A percentile compares a stretch with the other conserved stretches of the same genome.
phyloP scores from a whole-genome alignment of 345 rosid genomes.

The Eutrema yunnanense region DNA sequence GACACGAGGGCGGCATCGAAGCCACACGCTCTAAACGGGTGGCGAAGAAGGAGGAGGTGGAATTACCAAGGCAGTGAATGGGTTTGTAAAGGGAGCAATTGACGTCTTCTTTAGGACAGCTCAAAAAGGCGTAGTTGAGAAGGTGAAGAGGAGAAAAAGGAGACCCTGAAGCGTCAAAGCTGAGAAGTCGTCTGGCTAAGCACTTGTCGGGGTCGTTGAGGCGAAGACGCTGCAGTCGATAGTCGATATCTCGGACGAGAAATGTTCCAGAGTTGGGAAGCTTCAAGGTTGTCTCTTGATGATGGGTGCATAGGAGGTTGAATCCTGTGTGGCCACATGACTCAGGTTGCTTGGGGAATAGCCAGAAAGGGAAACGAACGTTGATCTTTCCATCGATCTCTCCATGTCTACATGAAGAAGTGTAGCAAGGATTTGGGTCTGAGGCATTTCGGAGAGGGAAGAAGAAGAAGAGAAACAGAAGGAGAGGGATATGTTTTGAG shows the following conservation, averaged over 20 bases:
- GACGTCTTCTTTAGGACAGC: constrained; percentile 35
- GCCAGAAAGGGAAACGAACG: constrained; percentile 61
- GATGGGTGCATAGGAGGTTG: constrained; percentile 38
- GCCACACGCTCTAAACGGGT: constrained; percentile 14
- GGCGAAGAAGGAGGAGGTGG: constrained; percentile 49
- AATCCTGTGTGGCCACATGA: constrained; percentile 58
- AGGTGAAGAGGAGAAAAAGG: constrained; percentile 36
- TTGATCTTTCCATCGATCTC: not conserved
- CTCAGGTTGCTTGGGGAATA: constrained; percentile 33
- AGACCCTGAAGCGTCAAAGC: constrained; percentile 49
- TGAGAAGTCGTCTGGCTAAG: constrained; percentile 48
- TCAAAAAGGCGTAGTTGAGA: constrained; percentile 50
- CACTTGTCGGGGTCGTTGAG: constrained; percentile 55
- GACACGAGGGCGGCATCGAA: constrained; percentile 34
- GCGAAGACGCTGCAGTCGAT: constrained; percentile 36
- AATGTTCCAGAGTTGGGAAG: constrained; percentile 49
- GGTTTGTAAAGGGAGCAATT: too few relatives aligned
- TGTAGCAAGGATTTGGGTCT: constrained; percentile 28
- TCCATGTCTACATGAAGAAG: constrained; percentile 23
- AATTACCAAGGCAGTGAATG: constrained; percentile 57
- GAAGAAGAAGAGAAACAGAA: constrained; percentile 22
- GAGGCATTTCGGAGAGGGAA: constrained; percentile 24
- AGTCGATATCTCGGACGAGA: constrained; percentile 46
- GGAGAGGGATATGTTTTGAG: constrained; percentile 12
- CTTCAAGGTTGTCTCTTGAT: constrained; percentile 24